These are phyloP conservation scores for Pythium phragmitis DNA, from an alignment of 352 stramenopile genomes.

Conservation along the genomic window DNA sequence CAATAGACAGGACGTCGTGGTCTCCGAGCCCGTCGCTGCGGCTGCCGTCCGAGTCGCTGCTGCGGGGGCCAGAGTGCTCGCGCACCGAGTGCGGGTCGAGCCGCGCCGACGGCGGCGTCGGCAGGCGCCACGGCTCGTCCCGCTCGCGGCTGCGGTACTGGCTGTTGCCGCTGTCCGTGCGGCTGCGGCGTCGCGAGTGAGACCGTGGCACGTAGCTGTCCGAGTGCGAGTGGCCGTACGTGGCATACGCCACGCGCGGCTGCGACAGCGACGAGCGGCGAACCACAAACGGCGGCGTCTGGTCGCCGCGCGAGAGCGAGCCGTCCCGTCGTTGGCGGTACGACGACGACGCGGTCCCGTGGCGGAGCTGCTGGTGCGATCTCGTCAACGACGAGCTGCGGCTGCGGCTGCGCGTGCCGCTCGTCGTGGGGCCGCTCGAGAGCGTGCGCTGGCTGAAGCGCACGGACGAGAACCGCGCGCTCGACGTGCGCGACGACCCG, in stretches of 20 bases:
- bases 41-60: conserved; percentile 9
- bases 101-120: conserved; percentile 9
- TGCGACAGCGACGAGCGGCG: conserved; percentile 20
- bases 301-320: conserved; percentile 4
- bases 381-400: conserved; percentile 14
- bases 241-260: neutral
- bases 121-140: neutral
- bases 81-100: conserved; percentile 25
- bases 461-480: conserved; percentile 21
- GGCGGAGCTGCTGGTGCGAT: conserved; percentile 6
- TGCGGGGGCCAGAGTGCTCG: conserved; percentile 14
- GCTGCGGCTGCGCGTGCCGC: neutral
- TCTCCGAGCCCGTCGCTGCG: conserved; percentile 12
- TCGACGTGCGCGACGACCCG: conserved; percentile 23
- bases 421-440: neutral
- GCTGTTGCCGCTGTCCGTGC: neutral
- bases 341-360: neutral
- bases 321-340: neutral
- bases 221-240: neutral
- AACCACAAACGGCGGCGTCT: conserved; percentile 17
- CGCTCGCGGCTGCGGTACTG: neutral
- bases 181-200: neutral
- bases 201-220: neutral
- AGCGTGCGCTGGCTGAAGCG: conserved; percentile 24
- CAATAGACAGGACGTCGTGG: conserved; percentile 28